Conservation (phyloP, 495 filamentous ascomycete genomes). For the Penicillium bialowiezense region DNA sequence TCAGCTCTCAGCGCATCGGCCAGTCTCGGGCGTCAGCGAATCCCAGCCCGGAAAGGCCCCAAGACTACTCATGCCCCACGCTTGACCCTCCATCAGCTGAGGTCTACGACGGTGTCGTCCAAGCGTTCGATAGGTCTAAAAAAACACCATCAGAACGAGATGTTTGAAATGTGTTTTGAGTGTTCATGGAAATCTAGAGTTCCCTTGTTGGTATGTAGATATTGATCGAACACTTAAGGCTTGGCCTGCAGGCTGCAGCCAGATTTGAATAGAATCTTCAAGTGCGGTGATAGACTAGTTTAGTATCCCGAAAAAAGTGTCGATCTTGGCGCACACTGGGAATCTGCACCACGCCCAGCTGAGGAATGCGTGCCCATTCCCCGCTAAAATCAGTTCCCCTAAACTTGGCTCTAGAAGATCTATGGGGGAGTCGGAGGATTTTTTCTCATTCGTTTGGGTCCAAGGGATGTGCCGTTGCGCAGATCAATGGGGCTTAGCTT, state of each 20-base stretch:
- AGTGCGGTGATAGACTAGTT: neutral
- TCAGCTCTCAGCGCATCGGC: constrained; percentile 21
- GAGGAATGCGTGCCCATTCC: neutral
- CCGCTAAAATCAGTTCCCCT: neutral
- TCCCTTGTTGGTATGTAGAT: no score
- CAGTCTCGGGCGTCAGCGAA: constrained; percentile 24
- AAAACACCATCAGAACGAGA: neutral
- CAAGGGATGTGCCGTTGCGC: constrained; percentile 10
- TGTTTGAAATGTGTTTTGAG: constrained; percentile 6
- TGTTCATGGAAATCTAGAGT: neutral
- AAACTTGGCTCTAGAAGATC: neutral
- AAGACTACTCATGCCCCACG: constrained; percentile 28
- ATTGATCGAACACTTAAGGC: neutral
- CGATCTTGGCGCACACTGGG: constrained; percentile 6
- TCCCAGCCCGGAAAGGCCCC: constrained; percentile 22
- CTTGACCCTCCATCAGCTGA: constrained; percentile 34
- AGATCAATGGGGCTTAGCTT: constrained; percentile 32
- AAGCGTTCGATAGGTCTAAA: constrained; percentile 22
- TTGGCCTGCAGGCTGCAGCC: constrained; percentile 5
- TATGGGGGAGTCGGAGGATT: neutral
- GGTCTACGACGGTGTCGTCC: constrained; percentile 9
- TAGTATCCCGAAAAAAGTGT: neutral
- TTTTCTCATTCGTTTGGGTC: neutral
- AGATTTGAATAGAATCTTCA: constrained; percentile 6
- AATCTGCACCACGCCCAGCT: neutral